A percentile compares a stretch with the other conserved stretches of the same genome.
phyloP scores from a whole-genome alignment of 208 protist genomes.

The Acanthamoeba royreba region DNA sequence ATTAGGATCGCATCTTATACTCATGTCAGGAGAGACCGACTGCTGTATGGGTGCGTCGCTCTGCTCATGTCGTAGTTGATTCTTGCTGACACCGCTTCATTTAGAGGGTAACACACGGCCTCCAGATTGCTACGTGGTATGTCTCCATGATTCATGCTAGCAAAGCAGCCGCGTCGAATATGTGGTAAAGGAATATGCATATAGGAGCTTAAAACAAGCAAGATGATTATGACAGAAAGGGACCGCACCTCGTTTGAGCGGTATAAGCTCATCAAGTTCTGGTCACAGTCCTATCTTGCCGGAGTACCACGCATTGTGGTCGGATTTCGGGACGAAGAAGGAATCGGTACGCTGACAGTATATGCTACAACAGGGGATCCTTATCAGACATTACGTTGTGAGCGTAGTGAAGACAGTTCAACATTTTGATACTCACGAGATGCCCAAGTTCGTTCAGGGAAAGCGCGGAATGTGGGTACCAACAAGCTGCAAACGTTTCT shows the following conservation, averaged over 20 bases:
- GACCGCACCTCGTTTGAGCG: background rate
- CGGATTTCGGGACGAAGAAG: slow-evolving; percentile 8
- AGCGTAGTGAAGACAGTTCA: background rate
- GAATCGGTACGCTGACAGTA: background rate
- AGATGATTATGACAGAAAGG: background rate
- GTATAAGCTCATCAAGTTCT: slow-evolving; percentile 3
- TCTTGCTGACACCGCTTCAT: background rate
- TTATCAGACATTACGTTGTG: background rate
- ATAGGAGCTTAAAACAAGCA: slow-evolving; percentile 32
- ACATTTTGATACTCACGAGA: background rate
- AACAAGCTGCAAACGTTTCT: background rate
- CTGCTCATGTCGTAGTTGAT: background rate
- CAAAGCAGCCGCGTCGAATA: background rate
- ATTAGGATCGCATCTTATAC: background rate
- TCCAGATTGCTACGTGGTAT: slow-evolving; percentile 11
- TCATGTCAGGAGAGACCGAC: slow-evolving; percentile 14
- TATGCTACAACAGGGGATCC: too few relatives aligned
- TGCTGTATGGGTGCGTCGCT: background rate
- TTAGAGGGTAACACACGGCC: background rate
- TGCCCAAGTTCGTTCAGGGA: background rate
- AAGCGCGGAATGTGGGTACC: background rate
- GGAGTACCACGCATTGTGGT: background rate
- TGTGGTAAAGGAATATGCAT: background rate
- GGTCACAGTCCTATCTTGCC: background rate
- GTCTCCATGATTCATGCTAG: too few relatives aligned